Base-by-base conservation (phyloP, 2,329 filamentous ascomycete genomes). In the Fusarium guadeloupense region DNA sequence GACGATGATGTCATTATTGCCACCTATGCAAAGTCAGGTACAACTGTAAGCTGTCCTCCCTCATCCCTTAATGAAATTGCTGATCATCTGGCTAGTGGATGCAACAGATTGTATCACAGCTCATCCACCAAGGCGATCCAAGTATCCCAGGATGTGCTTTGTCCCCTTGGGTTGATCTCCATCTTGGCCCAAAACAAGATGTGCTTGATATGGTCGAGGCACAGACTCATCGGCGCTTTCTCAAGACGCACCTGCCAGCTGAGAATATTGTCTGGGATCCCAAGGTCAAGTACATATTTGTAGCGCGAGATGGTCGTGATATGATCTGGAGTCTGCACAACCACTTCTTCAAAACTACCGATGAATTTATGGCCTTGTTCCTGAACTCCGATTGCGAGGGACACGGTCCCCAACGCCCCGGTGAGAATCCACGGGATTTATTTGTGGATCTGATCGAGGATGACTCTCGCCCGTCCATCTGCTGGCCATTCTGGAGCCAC, bases 401-500 rank as follows among this genome's bases (percentile, higher is more conserved):
- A 0, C 5, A 23, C 3, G 14, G 2, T 2, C 53, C 21, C 9
- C 0, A 19, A 1, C 44, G 44, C 0, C 54, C 54, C 0, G 25
- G 31, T 4, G 38, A 35, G 2, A 40, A 44, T 3, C 54, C 53
- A 0, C 35, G 46, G 5, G 54, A 58, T 1, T 44, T 58, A 9
- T 10, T 58, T 1, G 26, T 43, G 5, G 16, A 43, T 17, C 44
- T 58, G 5, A 26, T 58, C 0, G 39, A 58, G 3, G 28, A 58
- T 1, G 54, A 58, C 7, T 52, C 10, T 12, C 54, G 53, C 1
- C 34, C 8, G 4, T 30, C 38, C 0, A 3, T 58, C 10, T 12
- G 21, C 5, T 58, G 54, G 54, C 54, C 54, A 0, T 58, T 58
- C 33, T 58, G 53, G 54, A 40, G 53, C 7, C 53, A 58, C 17